These are phyloP conservation scores for Schrenkiella parvula DNA, from an alignment of 345 rosid species.

Conservation along the genomic window DNA sequence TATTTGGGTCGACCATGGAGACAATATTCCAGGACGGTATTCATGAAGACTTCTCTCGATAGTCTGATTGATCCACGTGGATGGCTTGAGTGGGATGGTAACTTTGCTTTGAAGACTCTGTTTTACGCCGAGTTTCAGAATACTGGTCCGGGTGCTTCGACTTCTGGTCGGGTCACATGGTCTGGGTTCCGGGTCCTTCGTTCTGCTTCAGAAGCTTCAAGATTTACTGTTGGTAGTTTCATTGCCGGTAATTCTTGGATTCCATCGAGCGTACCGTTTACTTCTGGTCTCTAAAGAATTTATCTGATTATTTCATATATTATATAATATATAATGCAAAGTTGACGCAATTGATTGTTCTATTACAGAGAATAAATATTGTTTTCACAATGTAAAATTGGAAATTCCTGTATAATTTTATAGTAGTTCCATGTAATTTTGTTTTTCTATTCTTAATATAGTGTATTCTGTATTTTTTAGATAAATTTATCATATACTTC, in stretches of 20 bases:
- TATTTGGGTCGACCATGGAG: constrained; percentile 60
- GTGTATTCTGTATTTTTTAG: no score
- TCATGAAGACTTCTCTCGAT: constrained; percentile 44
- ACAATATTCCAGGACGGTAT: constrained; percentile 46
- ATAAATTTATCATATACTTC: no score
- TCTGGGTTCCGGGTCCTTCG: constrained; percentile 40
- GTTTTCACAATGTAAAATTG: neutral
- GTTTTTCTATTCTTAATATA: neutral
- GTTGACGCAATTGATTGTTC: constrained; percentile 3
- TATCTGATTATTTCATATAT: neutral
- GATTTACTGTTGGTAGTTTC: constrained; percentile 46
- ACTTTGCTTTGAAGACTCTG: constrained; percentile 40
- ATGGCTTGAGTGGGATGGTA: constrained; percentile 50
- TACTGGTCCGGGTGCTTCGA: constrained; percentile 42
- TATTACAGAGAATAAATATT: constrained; percentile 1
- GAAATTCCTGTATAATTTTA: neutral
- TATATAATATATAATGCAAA: neutral
- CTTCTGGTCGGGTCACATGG: constrained; percentile 43
- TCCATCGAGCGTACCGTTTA: constrained; percentile 40
- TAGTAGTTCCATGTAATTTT: neutral
- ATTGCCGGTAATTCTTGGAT: constrained; percentile 47
- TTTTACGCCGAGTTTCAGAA: constrained; percentile 55
- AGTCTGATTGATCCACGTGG: constrained; percentile 42
- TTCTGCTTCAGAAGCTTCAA: constrained; percentile 40
- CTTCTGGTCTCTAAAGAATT: constrained; percentile 36